Base-by-base conservation (phyloP, 148 eudicot species). In the Cornus kousa region DNA sequence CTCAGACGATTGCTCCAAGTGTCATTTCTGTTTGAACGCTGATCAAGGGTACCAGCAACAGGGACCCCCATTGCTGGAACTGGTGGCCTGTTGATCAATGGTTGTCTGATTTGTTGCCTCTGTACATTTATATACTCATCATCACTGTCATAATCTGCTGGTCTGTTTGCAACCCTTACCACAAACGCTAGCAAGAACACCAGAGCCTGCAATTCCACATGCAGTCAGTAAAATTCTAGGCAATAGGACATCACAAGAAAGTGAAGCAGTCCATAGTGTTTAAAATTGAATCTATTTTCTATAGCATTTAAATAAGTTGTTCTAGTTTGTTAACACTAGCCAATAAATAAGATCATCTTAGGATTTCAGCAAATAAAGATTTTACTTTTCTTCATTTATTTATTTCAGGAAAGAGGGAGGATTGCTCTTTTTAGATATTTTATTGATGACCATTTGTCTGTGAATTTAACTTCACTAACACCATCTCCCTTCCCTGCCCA, bases 1-100 rank as follows among this genome's bases (percentile, higher is more conserved):
- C 98, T 88, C 99, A 96, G 93, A 53, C 99, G 97, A 77, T 94
- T 85, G 83, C 99, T 96, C 99, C 99, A 96, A 81, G 99, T 98
- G 89, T 96, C 99, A 81, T 80, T 93, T 80, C 99, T 92, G 86
- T 79, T 79, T 28, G 95, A 87, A 71, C 93, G 92, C 65, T 87
- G 89, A 81, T 92, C 97, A 80, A 84, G 85, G 76, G 90, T 73
- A 79, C 90, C 90, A 82, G 89, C 79, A 77, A 82, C 99, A 82
- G 99, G 97, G 65, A 82, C 89, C 59, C 90, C 95, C 0, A 93
- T 77, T 13, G 89, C 88, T 78, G 97, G 89, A 83, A 79, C 87
- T 69, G 89, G 82, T 70, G 78, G 90, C 81, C 91, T 88, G 85
- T 81, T 90, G 77, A 93, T 87, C 85, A 96, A 86, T 70, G 97